Base-by-base conservation (phyloP, 2,329 filamentous ascomycete species). In the Aspergillus sp. region DNA sequence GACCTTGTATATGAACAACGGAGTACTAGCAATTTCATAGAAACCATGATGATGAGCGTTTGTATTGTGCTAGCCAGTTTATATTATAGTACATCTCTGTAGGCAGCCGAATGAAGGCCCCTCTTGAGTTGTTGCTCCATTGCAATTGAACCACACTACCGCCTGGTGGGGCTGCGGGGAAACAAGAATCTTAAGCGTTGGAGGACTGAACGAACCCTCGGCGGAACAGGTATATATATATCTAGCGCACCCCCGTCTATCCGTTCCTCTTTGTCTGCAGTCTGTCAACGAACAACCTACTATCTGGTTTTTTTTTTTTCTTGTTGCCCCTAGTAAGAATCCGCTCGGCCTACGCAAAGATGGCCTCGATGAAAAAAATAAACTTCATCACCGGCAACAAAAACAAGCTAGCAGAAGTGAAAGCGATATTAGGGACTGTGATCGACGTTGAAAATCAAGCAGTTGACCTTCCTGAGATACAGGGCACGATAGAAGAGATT, bases 371-470 rank as follows among this genome's bases (percentile, higher is more conserved):
- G 66, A 78, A 82, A 64, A 73, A 72, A 17, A 81, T 99, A 66
- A 93, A 96, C 78, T 99, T 99, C 81, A 96, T 99, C 74, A 98
- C 94, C 2, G 90, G 94, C 77, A 99, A 99, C 79, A 87, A 89
- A 72, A 96, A 96, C 81, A 99, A 99, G 81, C 84, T 99, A 58
- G 81, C 84, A 59, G 95, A 99, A 81, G 92, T 96, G 66, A 88
- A 90, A 76, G 89, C 90, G 17, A 97, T 99, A 68, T 84, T 99
- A 3, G 88, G 89, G 8, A 85, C 84, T 60, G 79, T 81, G 36
- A 89, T 97, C 66, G 82, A 88, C 64, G 83, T 99, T 44, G 83
- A 86, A 58, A 94, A 84, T 77, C 86, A 91, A 75, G 82, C 86
- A 38, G 78, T 97, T 30, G 92, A 98, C 72, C 81, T 98, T 19